Evolutionary conservation across 306 rosid species (phyloP).

Genomic region (Casuarina glauca): DNA sequence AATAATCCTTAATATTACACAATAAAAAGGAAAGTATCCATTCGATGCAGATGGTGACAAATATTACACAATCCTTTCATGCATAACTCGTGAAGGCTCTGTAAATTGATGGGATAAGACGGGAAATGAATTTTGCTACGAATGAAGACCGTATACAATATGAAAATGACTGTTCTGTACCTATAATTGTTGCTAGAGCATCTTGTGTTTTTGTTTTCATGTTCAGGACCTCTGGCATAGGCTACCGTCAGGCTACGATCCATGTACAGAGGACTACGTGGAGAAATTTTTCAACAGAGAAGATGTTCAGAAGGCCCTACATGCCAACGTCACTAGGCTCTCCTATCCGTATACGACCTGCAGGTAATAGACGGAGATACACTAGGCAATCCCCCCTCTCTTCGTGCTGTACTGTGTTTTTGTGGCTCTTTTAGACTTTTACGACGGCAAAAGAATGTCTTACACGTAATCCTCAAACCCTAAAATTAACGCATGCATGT

Average conservation of each 20-base stretch:
- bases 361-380: conserved; percentile 40
- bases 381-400: neutral
- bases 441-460: too few species aligned
- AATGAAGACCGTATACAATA: too few species aligned
- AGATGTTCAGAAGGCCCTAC: conserved; percentile 64
- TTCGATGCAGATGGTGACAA: too few species aligned
- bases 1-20: too few species aligned
- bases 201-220: neutral
- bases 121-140: neutral
- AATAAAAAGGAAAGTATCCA: too few species aligned
- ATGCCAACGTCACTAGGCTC: conserved; percentile 56
- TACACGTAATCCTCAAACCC: neutral
- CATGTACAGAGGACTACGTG: conserved; percentile 48
- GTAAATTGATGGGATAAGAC: neutral
- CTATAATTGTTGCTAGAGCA: neutral
- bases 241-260: conserved; percentile 61
- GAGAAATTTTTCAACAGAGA: conserved; percentile 49
- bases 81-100: neutral
- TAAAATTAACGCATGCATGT: neutral
- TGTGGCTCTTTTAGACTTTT: too few species aligned
- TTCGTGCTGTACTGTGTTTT: neutral
- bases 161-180: too few species aligned
- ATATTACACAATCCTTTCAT: too few species aligned
- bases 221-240: conserved; percentile 53
- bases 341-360: conserved; percentile 54